These are phyloP conservation scores for Akanthomyces dipterigenus DNA, from an alignment of 2,329 filamentous ascomycete species.

Conservation along the genomic window DNA sequence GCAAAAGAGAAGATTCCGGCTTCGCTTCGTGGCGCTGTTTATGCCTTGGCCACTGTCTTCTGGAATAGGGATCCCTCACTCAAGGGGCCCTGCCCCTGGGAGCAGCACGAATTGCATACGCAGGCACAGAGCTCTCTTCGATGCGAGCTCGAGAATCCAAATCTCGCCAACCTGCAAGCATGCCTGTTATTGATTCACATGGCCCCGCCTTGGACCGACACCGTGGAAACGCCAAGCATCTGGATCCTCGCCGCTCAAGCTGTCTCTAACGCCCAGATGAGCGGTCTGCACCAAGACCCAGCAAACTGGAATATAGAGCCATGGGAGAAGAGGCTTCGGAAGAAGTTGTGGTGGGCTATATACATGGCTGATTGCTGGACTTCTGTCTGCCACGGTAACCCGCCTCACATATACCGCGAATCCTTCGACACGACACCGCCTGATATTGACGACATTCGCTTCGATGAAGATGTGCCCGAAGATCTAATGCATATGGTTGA, in stretches of 20 bases:
- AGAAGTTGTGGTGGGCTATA: slow-evolving; percentile 40
- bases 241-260: slow-evolving; percentile 38
- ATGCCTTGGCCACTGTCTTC: slow-evolving; percentile 36
- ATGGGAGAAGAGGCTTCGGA: slow-evolving; percentile 37
- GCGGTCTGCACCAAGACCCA: slow-evolving; percentile 39
- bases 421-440: slow-evolving; percentile 34
- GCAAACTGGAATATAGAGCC: slow-evolving; percentile 33
- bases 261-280: slow-evolving; percentile 37
- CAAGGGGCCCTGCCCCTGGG: slow-evolving; percentile 25
- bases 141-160: slow-evolving; percentile 40
- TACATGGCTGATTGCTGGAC: slow-evolving; percentile 39
- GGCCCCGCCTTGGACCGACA: slow-evolving; percentile 36
- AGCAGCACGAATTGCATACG: slow-evolving; percentile 35
- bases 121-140: slow-evolving; percentile 36
- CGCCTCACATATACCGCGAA: slow-evolving; percentile 34
- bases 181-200: slow-evolving; percentile 39
- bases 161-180: slow-evolving; percentile 40
- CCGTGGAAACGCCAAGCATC: slow-evolving; percentile 38
- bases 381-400: slow-evolving; percentile 39
- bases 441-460: slow-evolving; percentile 34
- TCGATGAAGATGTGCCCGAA: slow-evolving; percentile 34
- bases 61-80: slow-evolving; percentile 31
- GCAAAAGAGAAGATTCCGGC: slow-evolving; percentile 34
- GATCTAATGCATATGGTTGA: slow-evolving; percentile 30
- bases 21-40: slow-evolving; percentile 38